Conservation (phyloP, 805 yeast genomes). For the Yarrowia osloensis region DNA sequence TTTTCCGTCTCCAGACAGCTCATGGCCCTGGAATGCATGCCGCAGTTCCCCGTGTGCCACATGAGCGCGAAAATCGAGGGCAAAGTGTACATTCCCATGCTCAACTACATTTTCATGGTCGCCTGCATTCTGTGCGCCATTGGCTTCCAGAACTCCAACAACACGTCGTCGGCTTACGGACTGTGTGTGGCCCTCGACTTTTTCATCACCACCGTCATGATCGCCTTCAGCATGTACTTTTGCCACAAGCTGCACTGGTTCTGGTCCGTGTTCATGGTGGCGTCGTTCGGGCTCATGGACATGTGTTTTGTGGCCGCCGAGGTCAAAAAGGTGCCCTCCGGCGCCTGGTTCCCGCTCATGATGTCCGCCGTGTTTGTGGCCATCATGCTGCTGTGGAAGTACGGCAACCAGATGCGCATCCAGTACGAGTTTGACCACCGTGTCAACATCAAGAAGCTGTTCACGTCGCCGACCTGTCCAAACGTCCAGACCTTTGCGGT, state of each 20-base stretch:
- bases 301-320: slow-evolving; percentile 51
- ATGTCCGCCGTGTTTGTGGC: slow-evolving; percentile 30
- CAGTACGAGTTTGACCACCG: slow-evolving; percentile 20
- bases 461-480: background rate
- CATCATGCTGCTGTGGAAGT: slow-evolving; percentile 23
- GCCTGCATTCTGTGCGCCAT: slow-evolving; percentile 55
- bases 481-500: slow-evolving; percentile 10
- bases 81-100: slow-evolving; percentile 54
- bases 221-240: slow-evolving; percentile 50
- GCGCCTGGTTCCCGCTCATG: slow-evolving; percentile 61
- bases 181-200: slow-evolving; percentile 60
- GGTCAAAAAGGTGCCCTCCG: slow-evolving; percentile 55
- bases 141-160: slow-evolving; percentile 48
- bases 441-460: slow-evolving; percentile 15
- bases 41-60: slow-evolving; percentile 51
- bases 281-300: slow-evolving; percentile 53
- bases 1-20: slow-evolving; percentile 56
- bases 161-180: slow-evolving; percentile 58
- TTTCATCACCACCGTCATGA: slow-evolving; percentile 52
- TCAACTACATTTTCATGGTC: slow-evolving; percentile 54
- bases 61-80: slow-evolving; percentile 51
- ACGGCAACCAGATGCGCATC: slow-evolving; percentile 15
- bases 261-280: slow-evolving; percentile 44
- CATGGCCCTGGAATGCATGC: slow-evolving; percentile 57
- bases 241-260: slow-evolving; percentile 48